Percentiles rank a stretch among this genome's conserved stretches.
Evolutionary conservation across 1,139 yeast genomes (phyloP).

Genomic region (Arxiozyma bovina): DNA sequence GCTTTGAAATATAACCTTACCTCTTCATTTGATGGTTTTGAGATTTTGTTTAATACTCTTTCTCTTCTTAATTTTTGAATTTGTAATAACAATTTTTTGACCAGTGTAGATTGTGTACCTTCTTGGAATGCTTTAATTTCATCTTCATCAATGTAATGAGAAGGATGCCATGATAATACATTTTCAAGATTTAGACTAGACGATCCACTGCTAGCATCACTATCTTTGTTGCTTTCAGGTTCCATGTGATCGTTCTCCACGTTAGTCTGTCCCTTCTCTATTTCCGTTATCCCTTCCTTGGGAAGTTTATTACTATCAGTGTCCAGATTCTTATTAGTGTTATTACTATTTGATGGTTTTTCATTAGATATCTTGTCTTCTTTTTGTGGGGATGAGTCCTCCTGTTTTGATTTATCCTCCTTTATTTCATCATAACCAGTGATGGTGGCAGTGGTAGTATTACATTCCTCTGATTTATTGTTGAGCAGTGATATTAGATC

Average conservation of each 20-base stretch:
- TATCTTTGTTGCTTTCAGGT: neutral
- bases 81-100: slow-evolving; percentile 48
- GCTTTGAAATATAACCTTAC: slow-evolving; percentile 42
- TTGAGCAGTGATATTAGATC: slow-evolving; percentile 33
- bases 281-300: slow-evolving; percentile 7
- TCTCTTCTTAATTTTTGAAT: slow-evolving; percentile 57
- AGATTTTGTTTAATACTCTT: slow-evolving; percentile 39
- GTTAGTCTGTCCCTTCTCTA: neutral
- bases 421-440: neutral
- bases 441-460: neutral
- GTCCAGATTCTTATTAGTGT: too few species aligned
- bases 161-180: slow-evolving; percentile 48
- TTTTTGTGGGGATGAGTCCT: slow-evolving; percentile 5
- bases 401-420: slow-evolving; percentile 11
- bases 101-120: slow-evolving; percentile 44
- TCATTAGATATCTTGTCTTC: neutral
- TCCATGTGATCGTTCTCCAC: neutral
- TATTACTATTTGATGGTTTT: slow-evolving; percentile 1
- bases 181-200: slow-evolving; percentile 35
- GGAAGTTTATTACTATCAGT: neutral
- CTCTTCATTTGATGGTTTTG: slow-evolving; percentile 39
- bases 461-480: slow-evolving; percentile 10
- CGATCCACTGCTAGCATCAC: neutral
- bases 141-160: slow-evolving; percentile 42
- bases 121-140: slow-evolving; percentile 42